phyloP scores from a whole-genome alignment of 2,329 filamentous ascomycete species.

The Ascochyta pisi region DNA sequence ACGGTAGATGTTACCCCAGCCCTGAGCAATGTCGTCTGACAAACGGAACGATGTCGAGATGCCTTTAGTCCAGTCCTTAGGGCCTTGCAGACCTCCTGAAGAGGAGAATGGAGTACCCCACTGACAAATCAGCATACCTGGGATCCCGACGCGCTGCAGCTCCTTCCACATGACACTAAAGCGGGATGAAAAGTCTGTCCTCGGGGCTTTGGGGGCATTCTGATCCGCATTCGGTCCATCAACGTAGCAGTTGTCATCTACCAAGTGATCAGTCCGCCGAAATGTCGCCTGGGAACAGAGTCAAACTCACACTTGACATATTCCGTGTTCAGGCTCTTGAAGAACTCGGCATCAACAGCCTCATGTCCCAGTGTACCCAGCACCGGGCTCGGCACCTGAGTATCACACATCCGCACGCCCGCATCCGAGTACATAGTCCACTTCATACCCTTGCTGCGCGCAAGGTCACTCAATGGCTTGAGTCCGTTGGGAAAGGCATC shows the following conservation, averaged over 20 bases:
- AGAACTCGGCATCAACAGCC: slow-evolving; percentile 26
- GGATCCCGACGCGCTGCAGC: slow-evolving; percentile 24
- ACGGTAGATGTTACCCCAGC: slow-evolving; percentile 26
- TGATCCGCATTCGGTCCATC: slow-evolving; percentile 23
- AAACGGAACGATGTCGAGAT: slow-evolving; percentile 30
- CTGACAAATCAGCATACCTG: slow-evolving; percentile 29
- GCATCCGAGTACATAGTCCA: slow-evolving; percentile 34
- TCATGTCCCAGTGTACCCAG: slow-evolving; percentile 25
- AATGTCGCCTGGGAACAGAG: not conserved
- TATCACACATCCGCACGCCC: slow-evolving; percentile 29
- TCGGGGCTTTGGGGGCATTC: slow-evolving; percentile 26
- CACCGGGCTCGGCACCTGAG: slow-evolving; percentile 24
- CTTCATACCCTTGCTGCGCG: slow-evolving; percentile 32
- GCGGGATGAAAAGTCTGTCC: slow-evolving; percentile 25
- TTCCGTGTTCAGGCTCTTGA: slow-evolving; percentile 30
- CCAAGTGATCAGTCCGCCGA: not conserved
- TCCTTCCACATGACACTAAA: slow-evolving; percentile 29
- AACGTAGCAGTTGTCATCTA: slow-evolving; percentile 31
- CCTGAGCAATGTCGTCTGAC: slow-evolving; percentile 24
- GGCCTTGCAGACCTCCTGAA: slow-evolving; percentile 23
- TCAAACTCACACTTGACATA: slow-evolving; percentile 25
- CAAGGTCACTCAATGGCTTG: slow-evolving; percentile 26
- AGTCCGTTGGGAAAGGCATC: slow-evolving; percentile 25
- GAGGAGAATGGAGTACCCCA: slow-evolving; percentile 25
- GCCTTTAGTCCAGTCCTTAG: slow-evolving; percentile 24